Percentiles rank a stretch among this genome's conserved stretches.
phyloP scores from a whole-genome alignment of 768 basidiomycete species.

The Suillus paluster region DNA sequence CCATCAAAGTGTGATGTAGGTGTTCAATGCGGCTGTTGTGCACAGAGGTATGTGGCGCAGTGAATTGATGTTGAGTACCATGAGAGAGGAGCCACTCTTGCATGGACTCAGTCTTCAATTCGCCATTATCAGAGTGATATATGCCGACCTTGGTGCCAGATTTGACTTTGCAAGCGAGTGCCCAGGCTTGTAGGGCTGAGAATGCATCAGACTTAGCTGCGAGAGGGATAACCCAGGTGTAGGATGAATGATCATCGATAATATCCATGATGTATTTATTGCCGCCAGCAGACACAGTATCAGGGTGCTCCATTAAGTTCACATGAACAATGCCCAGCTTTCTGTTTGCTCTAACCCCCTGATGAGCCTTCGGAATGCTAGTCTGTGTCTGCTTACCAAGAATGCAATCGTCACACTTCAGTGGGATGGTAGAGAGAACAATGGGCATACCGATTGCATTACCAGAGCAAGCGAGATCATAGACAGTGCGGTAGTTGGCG shows the following conservation, averaged over 20 bases:
- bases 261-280: not conserved
- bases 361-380: not conserved
- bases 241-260: too few relatives aligned
- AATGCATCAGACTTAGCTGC: too few relatives aligned
- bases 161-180: too few relatives aligned
- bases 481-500: conserved; percentile 28
- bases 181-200: too few relatives aligned
- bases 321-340: not conserved
- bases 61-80: conserved; percentile 24
- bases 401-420: not conserved
- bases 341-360: not conserved
- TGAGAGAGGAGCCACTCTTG: conserved; percentile 14
- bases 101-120: conserved; percentile 22
- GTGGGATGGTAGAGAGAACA: conserved; percentile 6
- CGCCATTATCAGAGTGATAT: conserved; percentile 27
- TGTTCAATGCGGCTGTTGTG: conserved; percentile 43
- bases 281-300: conserved; percentile 7
- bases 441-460: conserved; percentile 13
- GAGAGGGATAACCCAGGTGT: too few relatives aligned
- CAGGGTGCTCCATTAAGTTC: conserved; percentile 14
- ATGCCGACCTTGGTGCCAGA: too few relatives aligned
- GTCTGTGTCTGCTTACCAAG: conserved; percentile 6
- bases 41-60: conserved; percentile 40
- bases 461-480: conserved; percentile 21
- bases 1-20: conserved; percentile 39